Percentiles rank a stretch among this genome's conserved stretches.
These are phyloP conservation scores for Nepenthes mirabilis DNA, from an alignment of 148 eudicot species.

Conservation along the genomic window DNA sequence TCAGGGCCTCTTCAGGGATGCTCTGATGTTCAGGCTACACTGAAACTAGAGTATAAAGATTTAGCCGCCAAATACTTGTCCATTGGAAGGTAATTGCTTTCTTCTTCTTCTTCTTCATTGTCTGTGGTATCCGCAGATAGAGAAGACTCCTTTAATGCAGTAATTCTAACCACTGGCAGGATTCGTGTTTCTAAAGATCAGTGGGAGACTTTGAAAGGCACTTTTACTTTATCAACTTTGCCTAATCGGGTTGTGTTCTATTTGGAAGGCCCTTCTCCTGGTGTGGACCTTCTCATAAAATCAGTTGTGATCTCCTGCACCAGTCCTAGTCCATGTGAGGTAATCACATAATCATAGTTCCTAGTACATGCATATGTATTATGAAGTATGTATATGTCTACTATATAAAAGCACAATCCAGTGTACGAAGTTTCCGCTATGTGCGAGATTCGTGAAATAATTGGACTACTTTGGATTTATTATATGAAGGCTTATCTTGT, in stretches of 20 bases:
- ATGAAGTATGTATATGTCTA: background rate
- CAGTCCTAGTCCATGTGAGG: constrained; percentile 13
- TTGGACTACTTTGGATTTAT: too few relatives aligned
- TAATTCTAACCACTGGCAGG: constrained; percentile 20
- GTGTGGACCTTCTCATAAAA: constrained; percentile 53
- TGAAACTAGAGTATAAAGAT: constrained; percentile 37
- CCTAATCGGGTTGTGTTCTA: constrained; percentile 51
- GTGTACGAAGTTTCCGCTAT: too few relatives aligned
- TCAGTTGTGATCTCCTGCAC: constrained; percentile 44
- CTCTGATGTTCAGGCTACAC: constrained; percentile 45
- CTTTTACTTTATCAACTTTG: constrained; percentile 34
- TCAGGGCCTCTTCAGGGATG: constrained; percentile 34
- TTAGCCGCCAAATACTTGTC: constrained; percentile 32
- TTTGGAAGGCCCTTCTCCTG: constrained; percentile 80
- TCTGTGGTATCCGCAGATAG: background rate
- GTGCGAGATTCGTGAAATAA: too few relatives aligned
- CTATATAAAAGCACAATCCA: too few relatives aligned
- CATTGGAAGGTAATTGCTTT: constrained; percentile 38
- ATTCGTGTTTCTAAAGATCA: constrained; percentile 27
- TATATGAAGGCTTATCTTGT: too few relatives aligned
- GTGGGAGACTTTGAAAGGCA: constrained; percentile 67
- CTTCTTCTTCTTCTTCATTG: background rate
- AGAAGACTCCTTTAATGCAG: background rate
- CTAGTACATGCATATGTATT: background rate
- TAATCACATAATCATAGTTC: constrained; percentile 9